A percentile compares a stretch with the other conserved stretches of the same genome.
Conservation (phyloP, 441 rosid genomes). For the Pelargonium citronellum region DNA sequence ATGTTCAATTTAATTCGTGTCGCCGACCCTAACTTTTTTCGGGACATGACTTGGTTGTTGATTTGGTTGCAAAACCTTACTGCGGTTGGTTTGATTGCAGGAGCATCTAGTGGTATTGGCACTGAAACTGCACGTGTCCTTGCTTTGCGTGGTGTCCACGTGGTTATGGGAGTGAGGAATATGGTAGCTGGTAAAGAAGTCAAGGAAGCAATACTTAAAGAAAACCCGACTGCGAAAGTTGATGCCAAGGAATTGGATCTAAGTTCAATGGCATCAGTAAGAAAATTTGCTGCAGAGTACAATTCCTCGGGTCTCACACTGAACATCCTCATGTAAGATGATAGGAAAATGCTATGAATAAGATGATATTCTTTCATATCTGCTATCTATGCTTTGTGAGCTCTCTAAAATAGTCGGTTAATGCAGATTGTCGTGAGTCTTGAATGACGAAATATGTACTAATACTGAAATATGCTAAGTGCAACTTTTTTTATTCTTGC, state of each 20-base stretch:
- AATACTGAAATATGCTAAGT: neutral
- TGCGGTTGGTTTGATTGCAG: conserved; percentile 14
- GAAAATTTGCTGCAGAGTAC: conserved; percentile 28
- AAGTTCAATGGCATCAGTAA: conserved; percentile 24
- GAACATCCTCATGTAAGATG: conserved; percentile 32
- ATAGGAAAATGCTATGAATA: neutral
- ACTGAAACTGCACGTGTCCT: conserved; percentile 32
- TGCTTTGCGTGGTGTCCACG: conserved; percentile 29
- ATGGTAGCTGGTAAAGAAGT: conserved; percentile 22
- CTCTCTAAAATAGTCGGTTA: neutral
- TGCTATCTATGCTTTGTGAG: no score
- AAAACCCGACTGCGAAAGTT: conserved; percentile 25
- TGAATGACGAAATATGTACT: neutral
- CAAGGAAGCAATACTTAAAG: conserved; percentile 23
- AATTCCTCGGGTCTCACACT: conserved; percentile 26
- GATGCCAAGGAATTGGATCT: conserved; percentile 35
- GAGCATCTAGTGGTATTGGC: conserved; percentile 35
- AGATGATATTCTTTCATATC: neutral
- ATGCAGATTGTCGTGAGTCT: neutral
- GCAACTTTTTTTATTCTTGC: neutral
- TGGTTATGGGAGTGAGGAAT: conserved; percentile 30
- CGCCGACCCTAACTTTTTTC: no score
- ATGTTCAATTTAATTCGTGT: no score
- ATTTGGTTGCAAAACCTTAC: neutral
- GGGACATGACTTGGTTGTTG: neutral